These are phyloP conservation scores for Saccharomycopsis malanga DNA, from an alignment of 805 yeast species.

Conservation along the genomic window DNA sequence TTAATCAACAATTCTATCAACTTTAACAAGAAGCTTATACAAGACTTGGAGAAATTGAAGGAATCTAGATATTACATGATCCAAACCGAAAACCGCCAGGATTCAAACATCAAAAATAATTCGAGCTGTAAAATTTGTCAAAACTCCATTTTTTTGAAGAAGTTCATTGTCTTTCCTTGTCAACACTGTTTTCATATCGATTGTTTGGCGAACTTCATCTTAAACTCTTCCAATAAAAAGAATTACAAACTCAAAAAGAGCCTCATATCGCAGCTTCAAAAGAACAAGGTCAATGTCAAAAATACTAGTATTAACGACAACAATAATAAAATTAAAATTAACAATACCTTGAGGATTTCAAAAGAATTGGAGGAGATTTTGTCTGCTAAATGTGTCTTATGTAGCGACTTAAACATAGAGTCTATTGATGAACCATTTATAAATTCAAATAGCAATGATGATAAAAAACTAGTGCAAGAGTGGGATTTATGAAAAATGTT, in stretches of 20 bases:
- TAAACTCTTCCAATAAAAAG: conserved; percentile 58
- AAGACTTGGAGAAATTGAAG: conserved; percentile 47
- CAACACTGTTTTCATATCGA: conserved; percentile 85
- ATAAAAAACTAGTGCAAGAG: conserved; percentile 14
- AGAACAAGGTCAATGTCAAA: conserved; percentile 21
- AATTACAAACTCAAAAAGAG: conserved; percentile 56
- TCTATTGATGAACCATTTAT: conserved; percentile 57
- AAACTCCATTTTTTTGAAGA: conserved; percentile 61
- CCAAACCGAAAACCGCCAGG: conserved; percentile 10
- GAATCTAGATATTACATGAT: conserved; percentile 14
- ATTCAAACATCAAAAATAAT: conserved; percentile 22
- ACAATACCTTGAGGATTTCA: conserved; percentile 27
- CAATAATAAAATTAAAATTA: conserved; percentile 26
- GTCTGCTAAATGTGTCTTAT: conserved; percentile 61
- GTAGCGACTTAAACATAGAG: conserved; percentile 68
- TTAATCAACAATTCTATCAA: conserved; percentile 72
- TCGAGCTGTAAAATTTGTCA: conserved; percentile 55
- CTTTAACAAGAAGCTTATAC: conserved; percentile 52
- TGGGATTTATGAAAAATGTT: conserved; percentile 20
- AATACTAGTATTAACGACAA: background rate
- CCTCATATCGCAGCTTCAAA: conserved; percentile 39
- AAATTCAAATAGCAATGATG: conserved; percentile 4
- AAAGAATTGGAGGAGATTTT: conserved; percentile 53
- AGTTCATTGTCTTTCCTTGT: conserved; percentile 81
- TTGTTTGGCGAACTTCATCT: conserved; percentile 61